phyloP scores from a whole-genome alignment of 1,284 basidiomycete genomes.

The Cryptococcus depauperatus region DNA sequence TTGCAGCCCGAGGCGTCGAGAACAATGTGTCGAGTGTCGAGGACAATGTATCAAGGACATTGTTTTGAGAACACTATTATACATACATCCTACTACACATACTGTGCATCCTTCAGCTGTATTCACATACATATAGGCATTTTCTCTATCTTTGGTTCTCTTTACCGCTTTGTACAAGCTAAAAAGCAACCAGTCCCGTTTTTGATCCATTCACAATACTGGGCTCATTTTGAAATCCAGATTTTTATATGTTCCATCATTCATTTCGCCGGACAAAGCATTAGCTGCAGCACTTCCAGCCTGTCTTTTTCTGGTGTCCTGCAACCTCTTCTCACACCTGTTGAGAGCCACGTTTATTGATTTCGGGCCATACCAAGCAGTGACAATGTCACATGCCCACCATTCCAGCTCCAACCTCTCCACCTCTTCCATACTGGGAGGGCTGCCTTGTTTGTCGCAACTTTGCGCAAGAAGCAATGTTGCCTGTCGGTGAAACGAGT shows the following conservation, averaged over 20 bases:
- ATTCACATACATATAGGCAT: too few species aligned
- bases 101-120: too few species aligned
- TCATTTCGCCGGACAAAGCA: not conserved
- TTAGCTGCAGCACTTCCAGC: not conserved
- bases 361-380: slow-evolving; percentile 23
- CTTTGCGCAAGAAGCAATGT: not conserved
- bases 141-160: too few species aligned
- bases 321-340: not conserved
- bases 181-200: too few species aligned
- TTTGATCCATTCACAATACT: not conserved
- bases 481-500: not conserved
- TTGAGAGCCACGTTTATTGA: not conserved
- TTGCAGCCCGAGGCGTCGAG: too few species aligned
- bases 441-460: not conserved
- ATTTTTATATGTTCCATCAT: not conserved
- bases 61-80: too few species aligned
- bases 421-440: not conserved
- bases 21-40: too few species aligned
- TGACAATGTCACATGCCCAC: slow-evolving; percentile 20
- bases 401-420: slow-evolving; percentile 19
- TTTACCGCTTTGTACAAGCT: too few species aligned
- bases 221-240: too few species aligned
- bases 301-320: not conserved
- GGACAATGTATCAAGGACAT: too few species aligned
- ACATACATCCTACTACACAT: too few species aligned